Conservation (phyloP, 208 protist species). For the Wallacemonas sp. region DNA sequence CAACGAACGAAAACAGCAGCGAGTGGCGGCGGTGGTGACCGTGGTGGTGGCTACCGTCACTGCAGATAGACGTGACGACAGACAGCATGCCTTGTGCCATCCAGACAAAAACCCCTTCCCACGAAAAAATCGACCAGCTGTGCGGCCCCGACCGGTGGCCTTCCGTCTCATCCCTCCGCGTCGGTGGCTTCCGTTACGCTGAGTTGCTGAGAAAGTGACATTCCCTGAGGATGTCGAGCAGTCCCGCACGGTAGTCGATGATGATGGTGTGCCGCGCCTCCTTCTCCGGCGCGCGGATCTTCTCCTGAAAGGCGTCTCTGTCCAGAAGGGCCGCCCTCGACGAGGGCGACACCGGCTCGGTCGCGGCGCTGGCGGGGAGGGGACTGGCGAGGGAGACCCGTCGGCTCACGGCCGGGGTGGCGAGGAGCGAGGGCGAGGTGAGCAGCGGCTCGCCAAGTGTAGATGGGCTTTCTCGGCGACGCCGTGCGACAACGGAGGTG, state of each 20-base stretch:
- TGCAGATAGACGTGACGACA: too few relatives aligned
- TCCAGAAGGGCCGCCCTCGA: too few relatives aligned
- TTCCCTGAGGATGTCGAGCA: slow-evolving; percentile 4
- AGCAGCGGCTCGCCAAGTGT: not conserved
- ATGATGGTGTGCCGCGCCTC: not conserved
- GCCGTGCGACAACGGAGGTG: slow-evolving; percentile 1
- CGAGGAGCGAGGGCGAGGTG: not conserved
- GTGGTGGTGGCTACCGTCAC: too few relatives aligned
- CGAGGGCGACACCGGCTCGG: too few relatives aligned
- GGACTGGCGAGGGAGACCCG: not conserved
- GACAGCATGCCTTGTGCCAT: too few relatives aligned
- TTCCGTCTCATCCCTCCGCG: not conserved
- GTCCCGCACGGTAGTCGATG: slow-evolving; percentile 5
- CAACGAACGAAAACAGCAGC: slow-evolving; percentile 13
- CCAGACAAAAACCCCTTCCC: too few relatives aligned
- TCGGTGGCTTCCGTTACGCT: too few relatives aligned
- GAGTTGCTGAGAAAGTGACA: slow-evolving; percentile 1
- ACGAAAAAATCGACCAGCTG: too few relatives aligned
- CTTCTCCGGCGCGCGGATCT: not conserved
- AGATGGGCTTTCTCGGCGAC: not conserved
- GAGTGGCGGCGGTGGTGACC: too few relatives aligned
- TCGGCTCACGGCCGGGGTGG: not conserved
- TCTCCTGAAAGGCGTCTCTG: not conserved
- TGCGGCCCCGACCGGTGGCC: too few relatives aligned
- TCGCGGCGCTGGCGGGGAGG: not conserved